Percentiles rank a stretch among this genome's conserved stretches.
Evolutionary conservation across 306 rosid species (phyloP).

Genomic region (Fagus sylvatica): DNA sequence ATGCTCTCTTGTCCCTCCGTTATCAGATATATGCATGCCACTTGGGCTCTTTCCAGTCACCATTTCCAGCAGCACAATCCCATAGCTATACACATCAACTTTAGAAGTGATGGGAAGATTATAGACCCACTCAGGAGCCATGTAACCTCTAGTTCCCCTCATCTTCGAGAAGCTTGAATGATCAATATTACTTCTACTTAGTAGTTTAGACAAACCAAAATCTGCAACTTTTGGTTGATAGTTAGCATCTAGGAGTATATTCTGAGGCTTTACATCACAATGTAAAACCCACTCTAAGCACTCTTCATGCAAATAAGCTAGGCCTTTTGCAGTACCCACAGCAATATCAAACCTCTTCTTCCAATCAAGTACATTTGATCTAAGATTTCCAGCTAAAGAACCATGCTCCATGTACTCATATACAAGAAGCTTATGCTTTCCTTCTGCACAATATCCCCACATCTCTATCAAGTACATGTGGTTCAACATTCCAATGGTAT

Average conservation of each 20-base stretch:
- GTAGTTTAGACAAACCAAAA: slow-evolving; percentile 37
- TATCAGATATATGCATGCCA: background rate
- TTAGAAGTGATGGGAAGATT: slow-evolving; percentile 37
- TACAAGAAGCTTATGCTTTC: slow-evolving; percentile 37
- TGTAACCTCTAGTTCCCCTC: slow-evolving; percentile 40
- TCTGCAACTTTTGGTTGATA: slow-evolving; percentile 35
- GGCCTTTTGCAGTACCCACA: slow-evolving; percentile 41
- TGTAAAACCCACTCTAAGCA: slow-evolving; percentile 47
- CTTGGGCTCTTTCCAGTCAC: slow-evolving; percentile 31
- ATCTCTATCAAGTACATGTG: slow-evolving; percentile 40
- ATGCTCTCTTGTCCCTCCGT: slow-evolving; percentile 9
- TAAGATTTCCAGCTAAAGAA: slow-evolving; percentile 25
- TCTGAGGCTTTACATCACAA: slow-evolving; percentile 41
- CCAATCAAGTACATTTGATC: slow-evolving; percentile 27
- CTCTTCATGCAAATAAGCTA: slow-evolving; percentile 43
- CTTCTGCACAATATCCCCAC: slow-evolving; percentile 43
- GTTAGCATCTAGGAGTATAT: slow-evolving; percentile 29
- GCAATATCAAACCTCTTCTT: slow-evolving; percentile 39
- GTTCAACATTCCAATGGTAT: slow-evolving; percentile 32
- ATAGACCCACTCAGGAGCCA: slow-evolving; percentile 41
- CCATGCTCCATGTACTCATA: slow-evolving; percentile 39
- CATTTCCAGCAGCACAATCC: slow-evolving; percentile 41
- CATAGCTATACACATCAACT: slow-evolving; percentile 40
- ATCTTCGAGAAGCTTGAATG: slow-evolving; percentile 27
- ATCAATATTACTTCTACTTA: slow-evolving; percentile 20